phyloP scores from a whole-genome alignment of 1,284 basidiomycete genomes.

The Cryptococcus sp. region DNA sequence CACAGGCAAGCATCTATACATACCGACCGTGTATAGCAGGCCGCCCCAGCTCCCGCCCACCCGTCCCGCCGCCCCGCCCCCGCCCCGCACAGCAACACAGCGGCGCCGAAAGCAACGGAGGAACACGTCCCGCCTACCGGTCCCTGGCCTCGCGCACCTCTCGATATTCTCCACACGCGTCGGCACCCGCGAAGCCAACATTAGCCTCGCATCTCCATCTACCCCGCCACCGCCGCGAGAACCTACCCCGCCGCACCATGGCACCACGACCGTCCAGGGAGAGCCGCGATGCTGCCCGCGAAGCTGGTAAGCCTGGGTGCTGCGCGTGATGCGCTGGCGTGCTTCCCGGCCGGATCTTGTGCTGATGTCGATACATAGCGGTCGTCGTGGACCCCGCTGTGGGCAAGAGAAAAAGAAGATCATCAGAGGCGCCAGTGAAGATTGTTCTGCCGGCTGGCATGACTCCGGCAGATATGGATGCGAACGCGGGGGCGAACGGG shows the following conservation, averaged over 20 bases:
- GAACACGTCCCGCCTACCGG: too few relatives aligned
- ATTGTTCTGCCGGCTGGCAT: neutral
- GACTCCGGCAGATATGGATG: slow-evolving; percentile 7
- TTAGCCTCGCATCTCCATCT: too few relatives aligned
- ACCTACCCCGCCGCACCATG: neutral
- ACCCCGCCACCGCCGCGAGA: too few relatives aligned
- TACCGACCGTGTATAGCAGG: too few relatives aligned
- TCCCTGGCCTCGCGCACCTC: too few relatives aligned
- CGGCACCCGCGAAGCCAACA: too few relatives aligned
- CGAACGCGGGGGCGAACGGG: slow-evolving; percentile 3
- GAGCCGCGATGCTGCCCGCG: neutral
- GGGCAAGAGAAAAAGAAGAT: slow-evolving; percentile 11
- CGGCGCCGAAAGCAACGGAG: neutral
- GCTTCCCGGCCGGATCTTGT: neutral
- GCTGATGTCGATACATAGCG: neutral
- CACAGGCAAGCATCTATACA: too few relatives aligned
- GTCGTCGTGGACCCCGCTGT: neutral
- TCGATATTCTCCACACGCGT: too few relatives aligned
- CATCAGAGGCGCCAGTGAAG: neutral
- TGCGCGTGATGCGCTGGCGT: neutral
- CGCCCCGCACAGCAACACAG: neutral
- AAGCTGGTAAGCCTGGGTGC: slow-evolving; percentile 1
- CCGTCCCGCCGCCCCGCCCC: too few relatives aligned
- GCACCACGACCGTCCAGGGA: neutral
- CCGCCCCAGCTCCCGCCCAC: too few relatives aligned